Evolutionary conservation across 148 eudicot species (phyloP).

Genomic region (Heliosperma pusillum): DNA sequence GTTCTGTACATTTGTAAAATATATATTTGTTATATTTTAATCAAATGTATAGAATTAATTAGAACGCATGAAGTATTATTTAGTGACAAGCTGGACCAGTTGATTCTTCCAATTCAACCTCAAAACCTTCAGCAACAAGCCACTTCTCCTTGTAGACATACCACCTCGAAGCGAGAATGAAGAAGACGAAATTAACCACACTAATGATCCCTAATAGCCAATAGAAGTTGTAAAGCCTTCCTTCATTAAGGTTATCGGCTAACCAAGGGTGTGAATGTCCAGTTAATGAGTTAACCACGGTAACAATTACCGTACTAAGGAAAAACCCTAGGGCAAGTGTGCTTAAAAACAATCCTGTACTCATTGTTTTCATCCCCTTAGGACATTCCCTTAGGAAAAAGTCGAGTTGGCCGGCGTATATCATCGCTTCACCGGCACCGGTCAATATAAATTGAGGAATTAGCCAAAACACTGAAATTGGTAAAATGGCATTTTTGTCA

Average conservation of each 20-base stretch:
- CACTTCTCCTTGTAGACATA: conserved; percentile 40
- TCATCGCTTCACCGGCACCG: conserved; percentile 62
- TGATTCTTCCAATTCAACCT: conserved; percentile 32
- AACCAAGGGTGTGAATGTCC: conserved; percentile 44
- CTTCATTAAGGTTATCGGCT: conserved; percentile 50
- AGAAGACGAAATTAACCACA: conserved; percentile 31
- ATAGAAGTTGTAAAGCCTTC: conserved; percentile 47
- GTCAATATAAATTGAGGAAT: conserved; percentile 56
- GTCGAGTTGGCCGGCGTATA: conserved; percentile 59
- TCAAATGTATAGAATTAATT: no score
- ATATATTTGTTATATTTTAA: no score
- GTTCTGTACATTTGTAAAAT: no score
- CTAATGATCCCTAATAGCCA: conserved; percentile 40
- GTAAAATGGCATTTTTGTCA: conserved; percentile 22
- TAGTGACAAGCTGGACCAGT: conserved; percentile 18
- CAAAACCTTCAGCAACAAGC: conserved; percentile 32
- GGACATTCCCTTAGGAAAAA: conserved; percentile 65
- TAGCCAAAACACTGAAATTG: conserved; percentile 46
- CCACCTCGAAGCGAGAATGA: conserved; percentile 47
- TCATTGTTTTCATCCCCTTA: conserved; percentile 64
- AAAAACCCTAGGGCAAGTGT: conserved; percentile 60
- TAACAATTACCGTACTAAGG: conserved; percentile 47
- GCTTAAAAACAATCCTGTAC: conserved; percentile 62
- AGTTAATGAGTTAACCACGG: conserved; percentile 41
- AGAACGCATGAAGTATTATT: no score